Evolutionary conservation across 116 monocot genomes (phyloP).

Genomic region (Posidonia oceanica): DNA sequence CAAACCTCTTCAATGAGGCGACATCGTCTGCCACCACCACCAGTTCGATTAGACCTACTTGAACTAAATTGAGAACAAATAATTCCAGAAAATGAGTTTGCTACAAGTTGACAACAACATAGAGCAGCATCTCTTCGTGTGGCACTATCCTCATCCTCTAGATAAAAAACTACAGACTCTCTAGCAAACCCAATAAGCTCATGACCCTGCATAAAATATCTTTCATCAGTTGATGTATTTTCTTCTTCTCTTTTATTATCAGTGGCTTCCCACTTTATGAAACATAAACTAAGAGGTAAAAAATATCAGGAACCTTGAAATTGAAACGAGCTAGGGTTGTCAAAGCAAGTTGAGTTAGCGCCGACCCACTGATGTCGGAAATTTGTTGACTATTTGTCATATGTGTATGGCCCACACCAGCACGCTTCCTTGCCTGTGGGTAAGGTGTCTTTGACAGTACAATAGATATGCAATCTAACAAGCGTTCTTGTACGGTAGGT

Average conservation of each 20-base stretch:
- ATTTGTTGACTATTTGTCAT: constrained; percentile 32
- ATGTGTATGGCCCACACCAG: constrained; percentile 29
- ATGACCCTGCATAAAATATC: constrained; percentile 53
- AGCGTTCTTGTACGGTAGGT: constrained; percentile 73
- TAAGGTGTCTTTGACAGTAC: constrained; percentile 60
- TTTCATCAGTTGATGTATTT: not conserved
- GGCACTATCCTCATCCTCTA: constrained; percentile 91
- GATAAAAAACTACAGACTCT: constrained; percentile 77
- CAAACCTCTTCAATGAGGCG: constrained; percentile 88
- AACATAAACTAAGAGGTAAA: not conserved
- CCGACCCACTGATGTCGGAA: constrained; percentile 47
- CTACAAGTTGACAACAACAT: constrained; percentile 88
- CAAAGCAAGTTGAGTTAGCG: constrained; percentile 85
- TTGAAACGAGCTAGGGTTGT: constrained; percentile 74
- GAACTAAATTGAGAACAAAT: constrained; percentile 50
- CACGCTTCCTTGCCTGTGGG: constrained; percentile 35
- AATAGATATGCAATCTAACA: constrained; percentile 74
- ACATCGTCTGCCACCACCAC: constrained; percentile 65
- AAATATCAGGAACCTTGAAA: constrained; percentile 48
- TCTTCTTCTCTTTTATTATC: not conserved
- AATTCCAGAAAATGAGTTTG: constrained; percentile 49
- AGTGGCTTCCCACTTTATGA: not conserved
- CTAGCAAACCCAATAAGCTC: constrained; percentile 89
- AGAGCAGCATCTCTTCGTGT: constrained; percentile 86
- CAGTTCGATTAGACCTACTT: constrained; percentile 61